These are phyloP conservation scores for Talaromyces sp. DNA, from an alignment of 2,329 filamentous ascomycete species.

Conservation along the genomic window DNA sequence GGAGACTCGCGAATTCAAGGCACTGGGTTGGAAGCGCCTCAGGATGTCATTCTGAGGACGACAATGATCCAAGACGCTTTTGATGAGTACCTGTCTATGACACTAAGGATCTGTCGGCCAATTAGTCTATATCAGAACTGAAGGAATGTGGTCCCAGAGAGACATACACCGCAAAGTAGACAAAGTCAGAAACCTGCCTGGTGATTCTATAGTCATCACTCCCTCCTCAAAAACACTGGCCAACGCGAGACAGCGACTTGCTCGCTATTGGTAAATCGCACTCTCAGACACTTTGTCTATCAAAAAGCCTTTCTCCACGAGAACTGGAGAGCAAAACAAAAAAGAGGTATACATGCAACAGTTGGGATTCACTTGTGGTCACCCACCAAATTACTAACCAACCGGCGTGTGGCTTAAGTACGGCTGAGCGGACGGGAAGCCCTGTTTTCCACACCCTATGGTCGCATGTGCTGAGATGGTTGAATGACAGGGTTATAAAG, in stretches of 20 bases:
- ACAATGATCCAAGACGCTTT: background rate
- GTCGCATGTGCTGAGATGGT: slow-evolving; percentile 35
- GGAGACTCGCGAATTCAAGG: background rate
- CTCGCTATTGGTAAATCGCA: no score
- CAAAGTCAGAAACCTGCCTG: no score
- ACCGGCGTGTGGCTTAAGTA: slow-evolving; percentile 48
- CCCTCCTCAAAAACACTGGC: no score
- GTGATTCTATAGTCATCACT: no score
- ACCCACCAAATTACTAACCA: slow-evolving; percentile 49
- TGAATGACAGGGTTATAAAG: background rate
- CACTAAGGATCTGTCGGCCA: no score
- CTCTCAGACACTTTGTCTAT: no score
- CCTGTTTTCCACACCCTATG: slow-evolving; percentile 48
- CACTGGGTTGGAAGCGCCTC: background rate
- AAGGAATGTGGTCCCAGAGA: no score
- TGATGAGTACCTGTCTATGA: background rate
- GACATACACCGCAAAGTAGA: no score
- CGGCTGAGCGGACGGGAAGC: slow-evolving; percentile 49
- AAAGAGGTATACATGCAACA: slow-evolving; percentile 37
- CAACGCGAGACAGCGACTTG: no score
- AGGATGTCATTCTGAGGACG: background rate
- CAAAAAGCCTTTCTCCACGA: no score
- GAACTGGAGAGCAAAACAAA: no score
- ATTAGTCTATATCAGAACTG: no score
- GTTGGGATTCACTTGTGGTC: slow-evolving; percentile 47